phyloP scores from a whole-genome alignment of 768 basidiomycete genomes.

The Fistulinella prunicolor region DNA sequence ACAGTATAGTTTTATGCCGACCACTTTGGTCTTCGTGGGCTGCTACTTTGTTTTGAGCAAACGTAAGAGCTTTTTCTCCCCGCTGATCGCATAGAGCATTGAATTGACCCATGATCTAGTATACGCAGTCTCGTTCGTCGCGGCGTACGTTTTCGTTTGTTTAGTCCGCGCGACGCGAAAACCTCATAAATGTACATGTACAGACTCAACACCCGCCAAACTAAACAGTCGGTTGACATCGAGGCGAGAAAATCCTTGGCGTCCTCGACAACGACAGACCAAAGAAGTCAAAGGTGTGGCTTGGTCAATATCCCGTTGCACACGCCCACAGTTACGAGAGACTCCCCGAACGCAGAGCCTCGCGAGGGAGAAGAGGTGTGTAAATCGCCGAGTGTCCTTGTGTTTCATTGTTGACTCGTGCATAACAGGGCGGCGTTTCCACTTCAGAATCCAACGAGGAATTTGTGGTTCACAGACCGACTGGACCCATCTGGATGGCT shows the following conservation, averaged over 20 bases:
- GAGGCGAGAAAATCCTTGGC: slow-evolving; percentile 34
- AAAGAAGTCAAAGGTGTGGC: not conserved
- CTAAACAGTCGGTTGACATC: slow-evolving; percentile 52
- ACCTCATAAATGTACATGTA: slow-evolving; percentile 16
- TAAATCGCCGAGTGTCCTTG: not conserved
- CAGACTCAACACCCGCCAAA: slow-evolving; percentile 61
- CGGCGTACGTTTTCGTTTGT: slow-evolving; percentile 49
- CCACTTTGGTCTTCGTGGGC: slow-evolving; percentile 57
- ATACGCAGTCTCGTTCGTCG: slow-evolving; percentile 62
- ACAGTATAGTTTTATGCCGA: slow-evolving; percentile 54
- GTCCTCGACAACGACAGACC: slow-evolving; percentile 25
- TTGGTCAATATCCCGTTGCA: slow-evolving; percentile 7
- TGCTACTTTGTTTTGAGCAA: slow-evolving; percentile 67
- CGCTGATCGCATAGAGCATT: not conserved
- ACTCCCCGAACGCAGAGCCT: not conserved
- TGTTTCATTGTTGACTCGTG: not conserved
- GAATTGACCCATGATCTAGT: slow-evolving; percentile 34
- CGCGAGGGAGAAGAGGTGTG: slow-evolving; percentile 9
- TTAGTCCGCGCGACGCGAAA: not conserved
- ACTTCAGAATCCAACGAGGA: not conserved
- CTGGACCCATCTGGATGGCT: not conserved
- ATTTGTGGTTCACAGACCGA: slow-evolving; percentile 4
- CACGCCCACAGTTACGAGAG: not conserved
- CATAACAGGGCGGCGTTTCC: not conserved
- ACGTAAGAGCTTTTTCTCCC: slow-evolving; percentile 39